Evolutionary conservation across 2,329 filamentous ascomycete genomes (phyloP).

Genomic region (Diaporthe ampelina): DNA sequence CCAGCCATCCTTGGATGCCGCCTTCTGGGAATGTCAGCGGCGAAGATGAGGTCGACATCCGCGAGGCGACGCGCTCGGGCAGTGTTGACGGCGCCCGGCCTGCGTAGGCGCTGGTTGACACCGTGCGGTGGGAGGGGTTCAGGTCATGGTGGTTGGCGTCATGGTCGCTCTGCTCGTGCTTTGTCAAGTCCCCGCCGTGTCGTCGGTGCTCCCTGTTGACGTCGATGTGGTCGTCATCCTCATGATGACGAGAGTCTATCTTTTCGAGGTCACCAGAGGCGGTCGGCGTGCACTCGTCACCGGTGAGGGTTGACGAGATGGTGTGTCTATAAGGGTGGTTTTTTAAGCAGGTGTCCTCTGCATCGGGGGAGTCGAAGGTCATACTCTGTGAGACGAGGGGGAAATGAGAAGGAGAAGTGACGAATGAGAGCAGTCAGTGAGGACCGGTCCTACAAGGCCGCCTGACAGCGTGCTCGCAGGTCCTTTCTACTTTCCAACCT

Average conservation of each 20-base stretch:
- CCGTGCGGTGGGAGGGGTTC: constrained; percentile 23
- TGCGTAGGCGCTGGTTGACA: constrained; percentile 28
- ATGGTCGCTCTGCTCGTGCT: constrained; percentile 4
- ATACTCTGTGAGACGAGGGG: constrained; percentile 44
- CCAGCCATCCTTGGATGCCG: constrained; percentile 78
- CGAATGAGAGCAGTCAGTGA: constrained; percentile 6
- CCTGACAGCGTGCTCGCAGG: neutral
- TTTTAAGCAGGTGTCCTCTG: constrained; percentile 59
- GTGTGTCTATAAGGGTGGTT: constrained; percentile 45
- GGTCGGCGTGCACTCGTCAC: constrained; percentile 33
- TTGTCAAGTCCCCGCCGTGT: neutral
- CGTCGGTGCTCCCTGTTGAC: constrained; percentile 35
- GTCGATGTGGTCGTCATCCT: constrained; percentile 32
- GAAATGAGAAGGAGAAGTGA: constrained; percentile 36
- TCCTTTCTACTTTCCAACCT: constrained; percentile 14
- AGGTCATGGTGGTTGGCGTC: constrained; percentile 3
- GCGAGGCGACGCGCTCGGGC: constrained; percentile 39
- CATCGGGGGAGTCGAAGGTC: constrained; percentile 48
- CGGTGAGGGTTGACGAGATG: constrained; percentile 30
- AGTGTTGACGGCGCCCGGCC: constrained; percentile 21
- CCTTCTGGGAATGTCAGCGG: constrained; percentile 77
- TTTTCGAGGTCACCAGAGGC: constrained; percentile 40
- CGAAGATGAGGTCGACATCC: constrained; percentile 42
- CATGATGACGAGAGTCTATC: constrained; percentile 39
- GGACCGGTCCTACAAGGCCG: neutral